Percentiles rank a stretch among this genome's conserved stretches.
These are phyloP conservation scores for Graphium sp. DNA, from an alignment of 2,329 filamentous ascomycete species.

Conservation along the genomic window DNA sequence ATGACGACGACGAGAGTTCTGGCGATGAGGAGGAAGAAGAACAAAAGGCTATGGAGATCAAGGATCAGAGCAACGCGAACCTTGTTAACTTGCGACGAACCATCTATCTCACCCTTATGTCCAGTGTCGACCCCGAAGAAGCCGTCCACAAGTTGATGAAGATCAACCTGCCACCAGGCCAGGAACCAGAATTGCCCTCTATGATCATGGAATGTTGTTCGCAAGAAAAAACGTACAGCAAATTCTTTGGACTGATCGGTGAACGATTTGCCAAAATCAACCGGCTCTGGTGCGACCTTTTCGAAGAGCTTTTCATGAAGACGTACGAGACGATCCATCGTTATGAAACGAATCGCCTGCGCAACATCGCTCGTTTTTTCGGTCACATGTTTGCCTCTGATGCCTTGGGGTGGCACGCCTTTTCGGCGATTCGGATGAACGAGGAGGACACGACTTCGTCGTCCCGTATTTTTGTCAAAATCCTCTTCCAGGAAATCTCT, in stretches of 20 bases:
- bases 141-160: constrained; percentile 95
- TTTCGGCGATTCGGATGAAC: constrained; percentile 75
- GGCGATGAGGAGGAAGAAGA: constrained; percentile 60
- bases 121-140: constrained; percentile 89
- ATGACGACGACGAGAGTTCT: constrained; percentile 45
- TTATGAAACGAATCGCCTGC: constrained; percentile 85
- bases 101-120: constrained; percentile 97
- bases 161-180: constrained; percentile 70
- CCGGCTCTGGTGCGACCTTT: constrained; percentile 82
- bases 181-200: constrained; percentile 79
- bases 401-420: constrained; percentile 80
- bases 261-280: constrained; percentile 95
- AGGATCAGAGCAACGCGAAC: constrained; percentile 93
- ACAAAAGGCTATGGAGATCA: constrained; percentile 80
- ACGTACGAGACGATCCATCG: constrained; percentile 98
- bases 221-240: constrained; percentile 92
- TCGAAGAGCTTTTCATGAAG: constrained; percentile 75
- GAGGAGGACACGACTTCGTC: constrained; percentile 95
- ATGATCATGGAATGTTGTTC: constrained; percentile 97
- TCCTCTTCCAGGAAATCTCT: constrained; percentile 80
- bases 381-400: constrained; percentile 79
- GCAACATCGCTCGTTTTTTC: constrained; percentile 91
- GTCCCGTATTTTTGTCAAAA: constrained; percentile 97
- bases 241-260: constrained; percentile 89
- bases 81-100: constrained; percentile 83